Percentiles rank a stretch among this genome's conserved stretches.
Conservation (phyloP, 2,329 filamentous ascomycete genomes). For the Penicillium fuscoglaucum region DNA sequence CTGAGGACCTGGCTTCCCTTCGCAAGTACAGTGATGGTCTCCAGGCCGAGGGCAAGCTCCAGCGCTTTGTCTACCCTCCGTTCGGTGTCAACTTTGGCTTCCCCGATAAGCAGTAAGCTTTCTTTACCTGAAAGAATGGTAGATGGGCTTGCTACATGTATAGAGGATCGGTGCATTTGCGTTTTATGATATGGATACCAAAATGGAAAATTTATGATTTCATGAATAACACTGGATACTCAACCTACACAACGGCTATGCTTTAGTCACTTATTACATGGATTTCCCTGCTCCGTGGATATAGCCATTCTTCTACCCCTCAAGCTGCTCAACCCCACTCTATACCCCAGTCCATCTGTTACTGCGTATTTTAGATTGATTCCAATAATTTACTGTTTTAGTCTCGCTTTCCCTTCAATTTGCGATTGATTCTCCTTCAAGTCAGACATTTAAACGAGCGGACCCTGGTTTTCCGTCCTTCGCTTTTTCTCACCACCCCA, state of each 20-base stretch:
- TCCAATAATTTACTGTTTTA: background rate
- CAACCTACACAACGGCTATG: background rate
- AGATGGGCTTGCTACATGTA: slow-evolving; percentile 4
- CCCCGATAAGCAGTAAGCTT: slow-evolving; percentile 58
- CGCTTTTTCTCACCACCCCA: too few relatives aligned
- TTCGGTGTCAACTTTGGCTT: slow-evolving; percentile 71
- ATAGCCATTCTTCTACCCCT: background rate
- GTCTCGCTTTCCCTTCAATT: background rate
- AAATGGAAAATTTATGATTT: slow-evolving; percentile 9
- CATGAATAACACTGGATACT: background rate
- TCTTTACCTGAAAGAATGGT: background rate
- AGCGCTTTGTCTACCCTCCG: slow-evolving; percentile 64
- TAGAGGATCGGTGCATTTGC: background rate
- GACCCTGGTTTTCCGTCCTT: background rate
- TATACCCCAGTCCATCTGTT: background rate
- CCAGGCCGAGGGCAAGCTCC: slow-evolving; percentile 33
- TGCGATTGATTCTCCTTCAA: background rate
- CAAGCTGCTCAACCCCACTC: background rate
- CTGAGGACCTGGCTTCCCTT: slow-evolving; percentile 39
- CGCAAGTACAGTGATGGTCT: slow-evolving; percentile 39
- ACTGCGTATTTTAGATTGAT: background rate
- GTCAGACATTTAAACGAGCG: fast-evolving
- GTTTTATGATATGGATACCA: slow-evolving; percentile 9
- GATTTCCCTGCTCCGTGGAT: background rate
- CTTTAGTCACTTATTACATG: background rate